These are phyloP conservation scores for Rhizopogon vinicolor DNA, from an alignment of 768 basidiomycete species.

Conservation along the genomic window DNA sequence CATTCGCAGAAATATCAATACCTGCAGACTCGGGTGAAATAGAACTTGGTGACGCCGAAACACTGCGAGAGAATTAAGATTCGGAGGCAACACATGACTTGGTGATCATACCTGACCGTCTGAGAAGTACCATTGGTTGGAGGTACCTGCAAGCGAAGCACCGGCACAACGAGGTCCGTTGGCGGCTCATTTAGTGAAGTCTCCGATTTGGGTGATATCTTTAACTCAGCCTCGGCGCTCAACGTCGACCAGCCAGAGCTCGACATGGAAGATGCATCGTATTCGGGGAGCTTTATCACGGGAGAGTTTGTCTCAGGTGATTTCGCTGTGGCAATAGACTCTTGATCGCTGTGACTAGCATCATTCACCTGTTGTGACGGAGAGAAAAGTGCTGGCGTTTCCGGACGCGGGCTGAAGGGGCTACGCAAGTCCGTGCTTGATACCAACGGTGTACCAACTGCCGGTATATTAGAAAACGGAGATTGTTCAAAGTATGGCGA, in stretches of 20 bases:
- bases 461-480: slow-evolving; percentile 25
- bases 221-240: slow-evolving; percentile 16
- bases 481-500: slow-evolving; percentile 22
- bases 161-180: slow-evolving; percentile 14
- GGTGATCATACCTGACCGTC: background rate
- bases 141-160: slow-evolving; percentile 25
- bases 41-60: slow-evolving; percentile 22
- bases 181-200: background rate
- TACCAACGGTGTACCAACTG: slow-evolving; percentile 24
- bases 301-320: slow-evolving; percentile 26
- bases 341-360: slow-evolving; percentile 9
- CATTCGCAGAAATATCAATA: slow-evolving; percentile 23
- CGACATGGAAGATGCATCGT: slow-evolving; percentile 15
- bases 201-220: slow-evolving; percentile 10
- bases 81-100: background rate
- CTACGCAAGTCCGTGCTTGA: slow-evolving; percentile 12
- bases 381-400: slow-evolving; percentile 12
- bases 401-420: slow-evolving; percentile 27
- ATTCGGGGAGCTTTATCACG: slow-evolving; percentile 22
- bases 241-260: slow-evolving; percentile 25
- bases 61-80: slow-evolving; percentile 8
- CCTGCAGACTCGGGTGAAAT: slow-evolving; percentile 30
- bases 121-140: slow-evolving; percentile 12
- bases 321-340: slow-evolving; percentile 19
- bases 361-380: slow-evolving; percentile 14